phyloP scores from a whole-genome alignment of 768 basidiomycete genomes.

The Boletus sp. region DNA sequence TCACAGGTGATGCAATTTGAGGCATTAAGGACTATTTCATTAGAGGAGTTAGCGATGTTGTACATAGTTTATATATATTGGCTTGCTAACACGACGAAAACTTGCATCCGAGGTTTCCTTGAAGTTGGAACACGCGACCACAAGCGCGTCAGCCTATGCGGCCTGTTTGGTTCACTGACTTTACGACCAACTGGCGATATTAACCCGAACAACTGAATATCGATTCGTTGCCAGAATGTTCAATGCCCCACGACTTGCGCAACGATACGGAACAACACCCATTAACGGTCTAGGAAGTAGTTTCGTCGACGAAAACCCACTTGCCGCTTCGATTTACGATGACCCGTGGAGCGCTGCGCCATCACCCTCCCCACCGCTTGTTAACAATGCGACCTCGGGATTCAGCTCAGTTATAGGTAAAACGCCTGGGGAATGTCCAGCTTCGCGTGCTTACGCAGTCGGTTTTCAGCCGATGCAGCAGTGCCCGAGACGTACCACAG shows the following conservation, averaged over 20 bases:
- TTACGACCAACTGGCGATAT: slow-evolving; percentile 7
- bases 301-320: slow-evolving; percentile 75
- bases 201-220: slow-evolving; percentile 8
- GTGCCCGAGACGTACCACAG: slow-evolving; percentile 75
- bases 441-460: slow-evolving; percentile 7
- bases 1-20: slow-evolving; percentile 38
- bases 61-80: slow-evolving; percentile 23
- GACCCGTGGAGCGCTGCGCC: slow-evolving; percentile 81
- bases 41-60: slow-evolving; percentile 13
- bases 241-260: slow-evolving; percentile 75
- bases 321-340: slow-evolving; percentile 71
- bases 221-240: slow-evolving; percentile 54
- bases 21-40: slow-evolving; percentile 9
- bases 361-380: slow-evolving; percentile 63
- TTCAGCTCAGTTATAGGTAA: slow-evolving; percentile 72
- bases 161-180: slow-evolving; percentile 12
- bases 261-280: slow-evolving; percentile 58
- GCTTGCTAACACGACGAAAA: slow-evolving; percentile 10
- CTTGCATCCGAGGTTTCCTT: background rate
- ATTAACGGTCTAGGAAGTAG: slow-evolving; percentile 62
- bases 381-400: slow-evolving; percentile 47
- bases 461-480: slow-evolving; percentile 63
- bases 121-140: slow-evolving; percentile 5
- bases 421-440: background rate
- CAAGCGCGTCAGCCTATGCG: background rate